Evolutionary conservation across 2,329 filamentous ascomycete species (phyloP).

Genomic region (Colletotrichum sp.): DNA sequence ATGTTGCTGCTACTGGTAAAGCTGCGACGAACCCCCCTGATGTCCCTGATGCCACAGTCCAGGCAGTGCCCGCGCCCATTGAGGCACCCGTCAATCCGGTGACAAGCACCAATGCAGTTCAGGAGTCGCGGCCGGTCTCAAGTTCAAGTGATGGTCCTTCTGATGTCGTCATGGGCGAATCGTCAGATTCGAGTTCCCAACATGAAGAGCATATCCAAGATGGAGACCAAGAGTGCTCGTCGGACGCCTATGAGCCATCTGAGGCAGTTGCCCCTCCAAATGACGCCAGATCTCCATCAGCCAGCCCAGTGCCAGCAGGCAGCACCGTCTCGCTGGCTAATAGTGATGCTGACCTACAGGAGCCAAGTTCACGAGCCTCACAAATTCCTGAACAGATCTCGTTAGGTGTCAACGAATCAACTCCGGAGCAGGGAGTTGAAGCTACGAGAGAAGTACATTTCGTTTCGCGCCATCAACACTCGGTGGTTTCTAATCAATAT

Average conservation of each 20-base stretch:
- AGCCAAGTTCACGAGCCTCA: conserved; percentile 23
- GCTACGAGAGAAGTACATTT: conserved; percentile 49
- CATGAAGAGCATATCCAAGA: conserved; percentile 24
- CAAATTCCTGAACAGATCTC: conserved; percentile 23
- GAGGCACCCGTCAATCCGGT: neutral
- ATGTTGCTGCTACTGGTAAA: conserved; percentile 11
- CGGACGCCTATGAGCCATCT: conserved; percentile 63
- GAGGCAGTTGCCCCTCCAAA: conserved; percentile 48
- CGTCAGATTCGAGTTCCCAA: conserved; percentile 4
- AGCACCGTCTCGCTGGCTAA: conserved; percentile 26
- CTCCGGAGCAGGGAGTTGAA: conserved; percentile 29
- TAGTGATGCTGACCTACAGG: conserved; percentile 30
- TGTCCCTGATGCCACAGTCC: neutral
- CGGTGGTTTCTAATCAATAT: conserved; percentile 25
- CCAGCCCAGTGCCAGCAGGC: conserved; percentile 25
- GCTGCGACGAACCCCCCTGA: neutral
- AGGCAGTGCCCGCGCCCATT: neutral
- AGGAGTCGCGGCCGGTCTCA: conserved; percentile 1
- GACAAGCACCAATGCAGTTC: neutral
- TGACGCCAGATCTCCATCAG: conserved; percentile 60
- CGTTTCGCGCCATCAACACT: conserved; percentile 27
- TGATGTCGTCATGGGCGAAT: conserved; percentile 23
- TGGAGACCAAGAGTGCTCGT: conserved; percentile 14
- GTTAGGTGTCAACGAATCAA: conserved; percentile 20
- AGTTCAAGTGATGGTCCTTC: conserved; percentile 5